phyloP scores from a whole-genome alignment of 2,329 filamentous ascomycete species.

The Plenodomus tracheiphilus region DNA sequence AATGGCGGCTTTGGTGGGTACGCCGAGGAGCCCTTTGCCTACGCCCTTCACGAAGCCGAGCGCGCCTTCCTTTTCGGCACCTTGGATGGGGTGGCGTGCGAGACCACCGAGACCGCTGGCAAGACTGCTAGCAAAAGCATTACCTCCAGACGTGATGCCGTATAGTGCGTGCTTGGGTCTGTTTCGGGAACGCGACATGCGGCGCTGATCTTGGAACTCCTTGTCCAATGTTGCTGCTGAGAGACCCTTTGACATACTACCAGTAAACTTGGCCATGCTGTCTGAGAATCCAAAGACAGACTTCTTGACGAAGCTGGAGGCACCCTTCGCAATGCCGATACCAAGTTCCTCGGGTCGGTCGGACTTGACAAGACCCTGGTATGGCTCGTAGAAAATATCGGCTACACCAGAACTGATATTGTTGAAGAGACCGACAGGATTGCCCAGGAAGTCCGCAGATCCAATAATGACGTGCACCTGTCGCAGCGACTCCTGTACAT shows the following conservation, averaged over 20 bases:
- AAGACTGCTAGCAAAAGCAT: slow-evolving; percentile 89
- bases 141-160: slow-evolving; percentile 92
- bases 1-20: slow-evolving; percentile 97
- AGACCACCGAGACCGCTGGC: slow-evolving; percentile 93
- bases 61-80: slow-evolving; percentile 92
- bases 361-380: slow-evolving; percentile 95
- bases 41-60: slow-evolving; percentile 97
- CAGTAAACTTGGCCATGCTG: slow-evolving; percentile 96
- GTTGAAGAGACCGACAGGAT: slow-evolving; percentile 96
- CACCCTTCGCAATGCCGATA: slow-evolving; percentile 92
- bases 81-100: slow-evolving; percentile 90
- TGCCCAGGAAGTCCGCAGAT: slow-evolving; percentile 95
- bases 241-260: slow-evolving; percentile 93
- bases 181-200: slow-evolving; percentile 91
- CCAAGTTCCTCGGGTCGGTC: slow-evolving; percentile 95
- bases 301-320: slow-evolving; percentile 97
- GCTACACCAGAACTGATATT: slow-evolving; percentile 96
- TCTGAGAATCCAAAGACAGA: slow-evolving; percentile 97
- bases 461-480: slow-evolving; percentile 97
- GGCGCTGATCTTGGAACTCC: slow-evolving; percentile 94
- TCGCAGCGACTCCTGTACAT: slow-evolving; percentile 92
- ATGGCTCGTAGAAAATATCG: slow-evolving; percentile 99
- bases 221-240: slow-evolving; percentile 96
- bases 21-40: slow-evolving; percentile 87
- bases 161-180: slow-evolving; percentile 96